Conservation (phyloP, 805 yeast species). For the Torulaspora microellipsoides region DNA sequence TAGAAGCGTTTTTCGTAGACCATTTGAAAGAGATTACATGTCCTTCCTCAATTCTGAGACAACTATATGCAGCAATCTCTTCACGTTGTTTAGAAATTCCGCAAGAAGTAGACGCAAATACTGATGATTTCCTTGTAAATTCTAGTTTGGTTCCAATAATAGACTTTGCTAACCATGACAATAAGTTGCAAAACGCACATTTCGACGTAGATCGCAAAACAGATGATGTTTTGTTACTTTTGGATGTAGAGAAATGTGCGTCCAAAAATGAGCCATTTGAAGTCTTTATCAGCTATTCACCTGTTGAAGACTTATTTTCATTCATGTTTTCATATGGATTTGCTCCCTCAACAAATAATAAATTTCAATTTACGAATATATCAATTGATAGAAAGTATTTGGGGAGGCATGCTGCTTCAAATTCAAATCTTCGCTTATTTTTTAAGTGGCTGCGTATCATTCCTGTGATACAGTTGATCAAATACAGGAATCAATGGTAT, state of each 20-base stretch:
- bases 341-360: constrained; percentile 33
- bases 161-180: constrained; percentile 64
- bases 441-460: constrained; percentile 38
- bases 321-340: constrained; percentile 46
- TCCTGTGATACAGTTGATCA: constrained; percentile 39
- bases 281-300: constrained; percentile 43
- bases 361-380: constrained; percentile 13
- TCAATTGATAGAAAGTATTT: constrained; percentile 21
- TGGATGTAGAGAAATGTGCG: constrained; percentile 18
- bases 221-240: constrained; percentile 41
- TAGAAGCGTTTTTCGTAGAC: constrained; percentile 3
- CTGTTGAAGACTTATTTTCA: constrained; percentile 39
- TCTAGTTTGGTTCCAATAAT: constrained; percentile 60
- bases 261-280: constrained; percentile 27
- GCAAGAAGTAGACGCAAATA: constrained; percentile 24
- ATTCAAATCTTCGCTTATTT: constrained; percentile 22
- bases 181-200: constrained; percentile 43
- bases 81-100: constrained; percentile 69
- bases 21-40: background rate
- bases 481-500: constrained; percentile 23
- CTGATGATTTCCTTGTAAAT: constrained; percentile 43
- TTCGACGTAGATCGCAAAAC: constrained; percentile 54
- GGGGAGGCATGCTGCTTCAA: background rate
- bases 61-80: constrained; percentile 43
- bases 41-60: constrained; percentile 8